phyloP scores from a whole-genome alignment of 805 yeast species.

The Kazachstania viticola region DNA sequence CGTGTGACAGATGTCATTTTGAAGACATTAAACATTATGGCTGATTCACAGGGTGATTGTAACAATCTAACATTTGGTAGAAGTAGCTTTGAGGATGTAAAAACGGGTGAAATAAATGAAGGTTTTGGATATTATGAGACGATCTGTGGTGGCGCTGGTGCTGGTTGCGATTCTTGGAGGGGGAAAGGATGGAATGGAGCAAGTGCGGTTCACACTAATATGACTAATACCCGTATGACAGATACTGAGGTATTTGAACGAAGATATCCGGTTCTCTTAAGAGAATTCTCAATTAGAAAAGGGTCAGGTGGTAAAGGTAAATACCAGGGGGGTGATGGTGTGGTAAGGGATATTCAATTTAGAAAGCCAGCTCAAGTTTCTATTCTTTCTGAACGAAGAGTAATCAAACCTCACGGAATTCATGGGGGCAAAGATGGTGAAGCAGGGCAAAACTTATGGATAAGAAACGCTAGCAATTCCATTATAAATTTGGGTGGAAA shows the following conservation, averaged over 20 bases:
- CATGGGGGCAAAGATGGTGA: slow-evolving; percentile 70
- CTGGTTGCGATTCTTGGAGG: slow-evolving; percentile 37
- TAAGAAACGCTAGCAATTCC: slow-evolving; percentile 26
- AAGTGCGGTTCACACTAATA: slow-evolving; percentile 85
- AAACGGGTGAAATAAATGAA: slow-evolving; percentile 33
- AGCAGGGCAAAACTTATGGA: slow-evolving; percentile 58
- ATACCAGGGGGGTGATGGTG: slow-evolving; percentile 76
- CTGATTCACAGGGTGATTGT: slow-evolving; percentile 94
- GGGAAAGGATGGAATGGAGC: slow-evolving; percentile 79
- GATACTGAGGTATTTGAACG: slow-evolving; percentile 84
- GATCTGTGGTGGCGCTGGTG: slow-evolving; percentile 93
- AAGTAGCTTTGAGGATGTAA: slow-evolving; percentile 49
- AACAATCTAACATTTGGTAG: slow-evolving; percentile 89
- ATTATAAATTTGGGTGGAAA: slow-evolving; percentile 56
- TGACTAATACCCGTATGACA: slow-evolving; percentile 88
- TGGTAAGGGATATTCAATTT: slow-evolving; percentile 75
- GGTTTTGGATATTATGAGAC: slow-evolving; percentile 92
- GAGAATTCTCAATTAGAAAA: slow-evolving; percentile 55
- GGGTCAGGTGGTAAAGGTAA: slow-evolving; percentile 76
- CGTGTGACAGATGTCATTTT: slow-evolving; percentile 82
- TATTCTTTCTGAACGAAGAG: slow-evolving; percentile 76
- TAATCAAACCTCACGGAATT: slow-evolving; percentile 76
- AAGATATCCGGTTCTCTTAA: slow-evolving; percentile 72
- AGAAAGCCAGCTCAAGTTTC: slow-evolving; percentile 61
- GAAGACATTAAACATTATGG: slow-evolving; percentile 79